These are phyloP conservation scores for Phytophthora ramorum DNA, from an alignment of 352 stramenopile species.

Conservation along the genomic window DNA sequence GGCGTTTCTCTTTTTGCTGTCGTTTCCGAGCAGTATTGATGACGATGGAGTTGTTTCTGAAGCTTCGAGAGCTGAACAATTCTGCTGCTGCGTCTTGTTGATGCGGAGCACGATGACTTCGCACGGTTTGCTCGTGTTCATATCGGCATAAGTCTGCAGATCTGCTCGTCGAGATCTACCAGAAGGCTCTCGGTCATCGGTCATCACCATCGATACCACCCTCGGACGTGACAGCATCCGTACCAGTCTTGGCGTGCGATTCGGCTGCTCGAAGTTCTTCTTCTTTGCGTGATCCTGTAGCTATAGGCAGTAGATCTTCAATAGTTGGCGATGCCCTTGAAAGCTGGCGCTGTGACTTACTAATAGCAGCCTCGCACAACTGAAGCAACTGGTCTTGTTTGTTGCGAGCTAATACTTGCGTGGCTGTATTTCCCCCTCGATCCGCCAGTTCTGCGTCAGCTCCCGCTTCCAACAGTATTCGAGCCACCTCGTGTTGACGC, in stretches of 20 bases:
- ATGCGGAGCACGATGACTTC: too few relatives aligned
- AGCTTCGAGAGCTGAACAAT: too few relatives aligned
- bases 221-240: background rate
- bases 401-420: conserved; percentile 56
- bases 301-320: conserved; percentile 11
- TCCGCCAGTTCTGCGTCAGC: conserved; percentile 55
- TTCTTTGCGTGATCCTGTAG: conserved; percentile 21
- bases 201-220: conserved; percentile 9
- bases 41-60: too few relatives aligned
- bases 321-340: conserved; percentile 13
- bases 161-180: too few relatives aligned
- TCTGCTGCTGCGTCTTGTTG: too few relatives aligned
- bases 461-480: conserved; percentile 47
- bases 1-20: too few relatives aligned
- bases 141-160: too few relatives aligned
- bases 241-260: conserved; percentile 10
- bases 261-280: conserved; percentile 31
- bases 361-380: conserved; percentile 41
- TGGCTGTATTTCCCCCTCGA: conserved; percentile 55
- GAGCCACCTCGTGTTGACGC: conserved; percentile 50
- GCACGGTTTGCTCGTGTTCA: too few relatives aligned
- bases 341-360: conserved; percentile 25
- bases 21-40: too few relatives aligned
- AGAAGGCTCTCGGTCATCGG: conserved; percentile 1
- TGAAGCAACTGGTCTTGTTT: conserved; percentile 58